A percentile compares a stretch with the other conserved stretches of the same genome.
Conservation (phyloP, 768 basidiomycete species). For the Steccherinum ochraceum region DNA sequence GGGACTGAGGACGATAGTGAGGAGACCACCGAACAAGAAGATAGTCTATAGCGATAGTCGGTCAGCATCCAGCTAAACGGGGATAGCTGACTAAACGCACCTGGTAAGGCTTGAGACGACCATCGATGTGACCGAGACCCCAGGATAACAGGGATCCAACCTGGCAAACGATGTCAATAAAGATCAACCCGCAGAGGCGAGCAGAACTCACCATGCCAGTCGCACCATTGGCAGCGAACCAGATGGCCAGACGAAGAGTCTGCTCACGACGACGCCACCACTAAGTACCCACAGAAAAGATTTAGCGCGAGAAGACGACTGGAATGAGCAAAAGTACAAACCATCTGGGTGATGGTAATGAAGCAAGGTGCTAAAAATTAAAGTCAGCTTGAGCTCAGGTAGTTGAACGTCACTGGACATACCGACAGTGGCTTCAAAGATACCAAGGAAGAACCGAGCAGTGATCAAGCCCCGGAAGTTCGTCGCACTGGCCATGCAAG, state of each 20-base stretch:
- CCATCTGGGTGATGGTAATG: constrained; percentile 42
- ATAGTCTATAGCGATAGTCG: constrained; percentile 24
- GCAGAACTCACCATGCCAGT: constrained; percentile 29
- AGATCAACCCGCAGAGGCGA: not conserved
- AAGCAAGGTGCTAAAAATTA: constrained; percentile 35
- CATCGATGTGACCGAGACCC: constrained; percentile 34
- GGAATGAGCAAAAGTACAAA: constrained; percentile 1
- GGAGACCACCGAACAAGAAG: constrained; percentile 38
- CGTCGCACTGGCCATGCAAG: constrained; percentile 31
- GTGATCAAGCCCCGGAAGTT: constrained; percentile 35
- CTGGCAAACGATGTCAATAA: constrained; percentile 11
- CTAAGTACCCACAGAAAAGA: not conserved
- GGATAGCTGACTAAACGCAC: constrained; percentile 12
- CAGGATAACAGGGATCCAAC: constrained; percentile 38
- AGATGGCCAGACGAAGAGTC: constrained; percentile 33
- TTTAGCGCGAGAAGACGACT: not conserved
- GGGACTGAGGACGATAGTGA: constrained; percentile 34
- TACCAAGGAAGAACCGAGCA: constrained; percentile 37
- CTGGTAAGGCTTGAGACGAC: constrained; percentile 34
- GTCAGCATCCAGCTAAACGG: not conserved
- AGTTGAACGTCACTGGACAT: constrained; percentile 7
- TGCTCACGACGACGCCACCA: constrained; percentile 47
- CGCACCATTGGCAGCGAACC: constrained; percentile 38
- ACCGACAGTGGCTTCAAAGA: constrained; percentile 43
- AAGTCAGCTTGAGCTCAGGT: not conserved